Conservation (phyloP, 176 grass and related monocot genomes). For the Panicum miliaceum region DNA sequence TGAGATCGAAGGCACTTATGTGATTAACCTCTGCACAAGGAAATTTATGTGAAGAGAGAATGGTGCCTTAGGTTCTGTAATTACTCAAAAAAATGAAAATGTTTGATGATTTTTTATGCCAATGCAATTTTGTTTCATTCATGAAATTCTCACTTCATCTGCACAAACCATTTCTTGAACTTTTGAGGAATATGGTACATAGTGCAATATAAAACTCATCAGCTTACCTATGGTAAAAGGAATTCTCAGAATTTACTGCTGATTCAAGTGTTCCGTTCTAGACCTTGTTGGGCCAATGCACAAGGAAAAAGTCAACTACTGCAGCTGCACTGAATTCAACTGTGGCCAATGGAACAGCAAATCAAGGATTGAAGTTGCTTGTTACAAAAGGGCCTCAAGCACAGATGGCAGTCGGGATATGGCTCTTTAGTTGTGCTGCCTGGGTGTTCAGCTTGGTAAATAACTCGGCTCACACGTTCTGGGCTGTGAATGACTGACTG, state of each 20-base stretch:
- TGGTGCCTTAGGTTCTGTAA: background rate
- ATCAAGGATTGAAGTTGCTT: slow-evolving; percentile 78
- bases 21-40: background rate
- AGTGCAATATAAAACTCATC: background rate
- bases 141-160: background rate
- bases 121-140: background rate
- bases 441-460: slow-evolving; percentile 96
- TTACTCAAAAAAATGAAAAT: background rate
- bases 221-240: background rate
- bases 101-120: background rate
- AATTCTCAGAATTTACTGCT: background rate
- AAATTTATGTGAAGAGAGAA: background rate
- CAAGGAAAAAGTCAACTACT: slow-evolving; percentile 68
- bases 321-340: slow-evolving; percentile 52
- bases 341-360: slow-evolving; percentile 34
- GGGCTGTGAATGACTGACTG: slow-evolving; percentile 98
- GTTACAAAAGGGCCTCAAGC: slow-evolving; percentile 76
- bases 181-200: background rate
- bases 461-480: slow-evolving; percentile 92
- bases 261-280: slow-evolving; percentile 29
- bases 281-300: slow-evolving; percentile 49
- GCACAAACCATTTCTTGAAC: background rate
- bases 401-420: slow-evolving; percentile 85
- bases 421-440: slow-evolving; percentile 89
- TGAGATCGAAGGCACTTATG: background rate